phyloP scores from a whole-genome alignment of 352 stramenopile species.

The Globisporangium viniferum region DNA sequence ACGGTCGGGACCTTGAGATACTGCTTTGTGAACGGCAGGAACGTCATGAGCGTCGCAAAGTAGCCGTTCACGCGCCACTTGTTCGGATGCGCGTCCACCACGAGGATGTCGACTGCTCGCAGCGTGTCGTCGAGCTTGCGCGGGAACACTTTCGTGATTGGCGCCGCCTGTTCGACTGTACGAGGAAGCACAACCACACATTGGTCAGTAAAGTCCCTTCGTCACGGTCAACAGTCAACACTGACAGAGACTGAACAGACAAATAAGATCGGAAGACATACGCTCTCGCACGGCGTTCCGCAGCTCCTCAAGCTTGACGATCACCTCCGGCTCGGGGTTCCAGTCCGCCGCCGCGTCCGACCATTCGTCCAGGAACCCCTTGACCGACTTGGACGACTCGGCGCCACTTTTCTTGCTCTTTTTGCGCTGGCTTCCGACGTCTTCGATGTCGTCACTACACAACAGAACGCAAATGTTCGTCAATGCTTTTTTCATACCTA shows the following conservation, averaged over 20 bases:
- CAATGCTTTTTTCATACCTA: not conserved
- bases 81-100: conserved; percentile 83
- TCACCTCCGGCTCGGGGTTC: conserved; percentile 51
- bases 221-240: not conserved
- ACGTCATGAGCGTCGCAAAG: conserved; percentile 85
- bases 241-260: not conserved
- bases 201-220: not conserved
- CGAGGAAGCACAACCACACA: too few species aligned
- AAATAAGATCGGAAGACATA: conserved; percentile 25
- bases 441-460: conserved; percentile 14
- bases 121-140: conserved; percentile 74
- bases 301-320: conserved; percentile 53
- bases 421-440: conserved; percentile 20
- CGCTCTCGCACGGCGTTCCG: conserved; percentile 58
- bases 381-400: conserved; percentile 47
- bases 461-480: not conserved
- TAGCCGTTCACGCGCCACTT: conserved; percentile 89
- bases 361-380: conserved; percentile 63
- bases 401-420: conserved; percentile 39
- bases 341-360: conserved; percentile 70
- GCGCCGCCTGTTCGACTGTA: conserved; percentile 43
- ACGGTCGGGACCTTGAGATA: conserved; percentile 60
- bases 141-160: conserved; percentile 82
- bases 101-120: conserved; percentile 71
- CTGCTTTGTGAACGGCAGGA: conserved; percentile 86